A percentile compares a stretch with the other conserved stretches of the same genome.
Conservation (phyloP, 257 asterid species). For the Scutellaria baicalensis region DNA sequence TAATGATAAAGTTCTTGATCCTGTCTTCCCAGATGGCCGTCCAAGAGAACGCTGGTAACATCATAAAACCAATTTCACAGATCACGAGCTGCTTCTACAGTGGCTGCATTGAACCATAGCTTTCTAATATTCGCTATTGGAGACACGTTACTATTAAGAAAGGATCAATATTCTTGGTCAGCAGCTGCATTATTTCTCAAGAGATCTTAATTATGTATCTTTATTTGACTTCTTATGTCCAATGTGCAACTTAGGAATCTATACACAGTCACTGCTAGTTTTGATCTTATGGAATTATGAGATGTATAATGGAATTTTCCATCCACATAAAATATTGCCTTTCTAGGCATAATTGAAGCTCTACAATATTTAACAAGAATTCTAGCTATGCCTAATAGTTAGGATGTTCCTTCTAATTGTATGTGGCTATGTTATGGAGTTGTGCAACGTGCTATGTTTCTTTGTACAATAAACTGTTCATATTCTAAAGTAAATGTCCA, state of each 20-base stretch:
- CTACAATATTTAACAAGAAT: neutral
- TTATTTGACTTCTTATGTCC: constrained; percentile 4
- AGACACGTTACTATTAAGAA: neutral
- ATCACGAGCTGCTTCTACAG: constrained; percentile 1
- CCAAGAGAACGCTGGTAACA: constrained; percentile 88
- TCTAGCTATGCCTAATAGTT: neutral
- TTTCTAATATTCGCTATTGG: neutral
- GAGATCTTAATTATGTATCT: constrained; percentile 11
- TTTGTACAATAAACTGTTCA: constrained; percentile 2
- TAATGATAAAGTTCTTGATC: constrained; percentile 40
- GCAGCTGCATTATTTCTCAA: constrained; percentile 2
- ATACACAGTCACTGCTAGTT: constrained; percentile 8
- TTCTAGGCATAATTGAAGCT: neutral
- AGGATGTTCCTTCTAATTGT: neutral
- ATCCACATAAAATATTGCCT: constrained; percentile 16
- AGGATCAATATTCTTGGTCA: neutral
- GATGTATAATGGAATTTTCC: constrained; percentile 17
- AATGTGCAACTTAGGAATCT: constrained; percentile 1
- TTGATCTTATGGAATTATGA: constrained; percentile 4
- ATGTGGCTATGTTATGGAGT: neutral
- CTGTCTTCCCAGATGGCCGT: constrained; percentile 84
- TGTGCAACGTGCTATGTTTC: neutral
- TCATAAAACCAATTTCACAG: neutral
- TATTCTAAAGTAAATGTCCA: constrained; percentile 22
- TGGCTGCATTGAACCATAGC: neutral